Evolutionary conservation across 345 rosid genomes (phyloP), one percentile per base, ranked within the genome.

Genomic region (Eucalyptus albens): DNA sequence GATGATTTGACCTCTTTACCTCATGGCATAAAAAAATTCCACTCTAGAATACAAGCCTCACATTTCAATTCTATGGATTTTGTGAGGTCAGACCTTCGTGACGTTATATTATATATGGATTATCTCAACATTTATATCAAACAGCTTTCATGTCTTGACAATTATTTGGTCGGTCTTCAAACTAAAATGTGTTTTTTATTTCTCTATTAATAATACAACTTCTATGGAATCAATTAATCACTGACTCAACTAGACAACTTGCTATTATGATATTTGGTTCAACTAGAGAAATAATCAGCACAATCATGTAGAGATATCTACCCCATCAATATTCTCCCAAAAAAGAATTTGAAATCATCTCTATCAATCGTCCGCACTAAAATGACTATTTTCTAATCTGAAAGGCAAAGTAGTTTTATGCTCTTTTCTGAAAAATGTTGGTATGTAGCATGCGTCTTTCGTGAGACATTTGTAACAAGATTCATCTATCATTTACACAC

Each of bases 41-140:
- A 17, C 56, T 51, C 56, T 3, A 51, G 22, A 51, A 69, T 69
- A 0, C 42, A 69, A 69, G 22, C 42, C 81, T 40, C 42, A 33
- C 37, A 31, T 33, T 69, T 69, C 81, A 69, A 69, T 33, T 33
- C 11, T 31, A 33, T 33, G 81, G 24, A 2, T 5, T 31, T 69
- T 3, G 4, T 16, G 24, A 69, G 7, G 7, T 69, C 44, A 17
- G 81, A 31, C 7, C 42, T 17, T 51, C 0, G 0, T 51, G 0
- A 17, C 17, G 9, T 0, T 17, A 0, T 51, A 51, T 51, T 51
- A 51, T 17, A 17, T 51, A 51, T 51, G 22, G 56, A 0, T 51
- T 51, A 0, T 51, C 56, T 51, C 56, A 51, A 51, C 22, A 51
- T 51, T 17, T 0, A 51, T 51, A 33, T 31, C 0, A 31, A 31